A percentile compares a stretch with the other conserved stretches of the same genome.
Conservation (phyloP, 2,329 filamentous ascomycete species). For the Pseudogymnoascus sp. region DNA sequence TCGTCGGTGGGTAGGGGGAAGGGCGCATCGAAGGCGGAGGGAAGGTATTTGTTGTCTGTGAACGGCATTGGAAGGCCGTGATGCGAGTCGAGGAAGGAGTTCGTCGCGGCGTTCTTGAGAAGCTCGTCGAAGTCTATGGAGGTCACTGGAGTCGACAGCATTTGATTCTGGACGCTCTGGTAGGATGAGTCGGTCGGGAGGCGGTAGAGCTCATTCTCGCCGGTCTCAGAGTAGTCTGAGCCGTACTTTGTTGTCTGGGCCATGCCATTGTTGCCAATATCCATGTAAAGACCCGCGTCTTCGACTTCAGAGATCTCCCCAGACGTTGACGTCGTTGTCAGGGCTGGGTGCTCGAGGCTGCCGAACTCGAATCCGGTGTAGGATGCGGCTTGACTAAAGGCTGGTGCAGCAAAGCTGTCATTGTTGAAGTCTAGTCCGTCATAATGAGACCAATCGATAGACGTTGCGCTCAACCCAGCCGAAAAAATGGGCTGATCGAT, state of each 20-base stretch:
- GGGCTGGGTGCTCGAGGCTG: conserved; percentile 46
- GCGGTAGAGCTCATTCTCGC: conserved; percentile 41
- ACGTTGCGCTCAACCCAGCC: conserved; percentile 51
- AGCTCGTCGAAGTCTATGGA: conserved; percentile 50
- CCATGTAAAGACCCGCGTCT: conserved; percentile 42
- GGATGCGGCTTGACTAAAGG: conserved; percentile 48
- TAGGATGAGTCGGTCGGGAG: conserved; percentile 42
- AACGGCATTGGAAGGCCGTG: conserved; percentile 19
- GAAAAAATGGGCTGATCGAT: conserved; percentile 51
- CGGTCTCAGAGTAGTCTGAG: conserved; percentile 33
- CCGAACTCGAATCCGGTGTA: conserved; percentile 48
- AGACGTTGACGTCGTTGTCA: conserved; percentile 54
- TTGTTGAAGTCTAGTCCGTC: conserved; percentile 43
- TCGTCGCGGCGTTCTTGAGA: conserved; percentile 33
- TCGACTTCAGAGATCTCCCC: conserved; percentile 62
- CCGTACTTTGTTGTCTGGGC: conserved; percentile 32
- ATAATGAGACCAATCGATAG: conserved; percentile 47
- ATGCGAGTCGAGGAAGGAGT: conserved; percentile 14
- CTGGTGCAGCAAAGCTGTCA: conserved; percentile 45
- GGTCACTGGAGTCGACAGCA: conserved; percentile 41
- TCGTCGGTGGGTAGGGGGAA: conserved; percentile 44
- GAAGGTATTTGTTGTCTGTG: conserved; percentile 36
- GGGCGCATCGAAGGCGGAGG: conserved; percentile 32
- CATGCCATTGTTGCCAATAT: conserved; percentile 28
- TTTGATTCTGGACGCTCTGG: conserved; percentile 38